phyloP scores from a whole-genome alignment of 2,329 filamentous ascomycete genomes.

The Penicillium olsonii region DNA sequence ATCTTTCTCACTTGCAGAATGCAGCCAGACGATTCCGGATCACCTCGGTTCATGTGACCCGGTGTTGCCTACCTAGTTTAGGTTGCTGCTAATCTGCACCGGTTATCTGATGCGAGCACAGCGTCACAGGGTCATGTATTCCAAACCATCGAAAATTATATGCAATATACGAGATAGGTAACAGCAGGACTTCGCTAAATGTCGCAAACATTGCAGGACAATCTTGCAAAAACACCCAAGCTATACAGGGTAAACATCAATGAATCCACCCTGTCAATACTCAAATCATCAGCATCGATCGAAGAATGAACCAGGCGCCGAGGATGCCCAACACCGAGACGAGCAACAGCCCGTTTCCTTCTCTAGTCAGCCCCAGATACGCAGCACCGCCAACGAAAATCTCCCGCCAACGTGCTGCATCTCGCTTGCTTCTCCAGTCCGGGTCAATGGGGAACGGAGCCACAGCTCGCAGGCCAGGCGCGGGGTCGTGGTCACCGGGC shows the following conservation, averaged over 20 bases:
- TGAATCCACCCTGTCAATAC: neutral
- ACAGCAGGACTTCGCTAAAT: neutral
- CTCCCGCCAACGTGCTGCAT: conserved; percentile 59
- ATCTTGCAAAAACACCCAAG: conserved; percentile 3
- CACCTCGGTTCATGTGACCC: conserved; percentile 20
- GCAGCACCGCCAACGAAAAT: conserved; percentile 59
- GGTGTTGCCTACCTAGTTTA: conserved; percentile 3
- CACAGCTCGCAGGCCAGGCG: conserved; percentile 42
- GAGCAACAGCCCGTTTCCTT: conserved; percentile 46
- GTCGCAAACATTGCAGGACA: conserved; percentile 1
- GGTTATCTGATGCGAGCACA: conserved; percentile 6
- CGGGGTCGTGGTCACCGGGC: conserved; percentile 27
- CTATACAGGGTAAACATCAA: neutral
- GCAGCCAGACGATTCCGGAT: conserved; percentile 19
- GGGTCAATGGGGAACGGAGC: conserved; percentile 61
- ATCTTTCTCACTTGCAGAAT: conserved; percentile 9
- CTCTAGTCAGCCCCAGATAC: conserved; percentile 54
- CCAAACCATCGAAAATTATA: neutral
- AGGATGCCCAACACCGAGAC: conserved; percentile 41
- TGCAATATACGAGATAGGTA: neutral
- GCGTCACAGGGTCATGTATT: neutral
- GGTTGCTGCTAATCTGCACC: conserved; percentile 2
- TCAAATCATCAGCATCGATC: conserved; percentile 34
- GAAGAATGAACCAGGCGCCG: conserved; percentile 45
- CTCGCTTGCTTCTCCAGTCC: conserved; percentile 57